phyloP scores from a whole-genome alignment of 352 stramenopile genomes.

The Blastocystis sp. region DNA sequence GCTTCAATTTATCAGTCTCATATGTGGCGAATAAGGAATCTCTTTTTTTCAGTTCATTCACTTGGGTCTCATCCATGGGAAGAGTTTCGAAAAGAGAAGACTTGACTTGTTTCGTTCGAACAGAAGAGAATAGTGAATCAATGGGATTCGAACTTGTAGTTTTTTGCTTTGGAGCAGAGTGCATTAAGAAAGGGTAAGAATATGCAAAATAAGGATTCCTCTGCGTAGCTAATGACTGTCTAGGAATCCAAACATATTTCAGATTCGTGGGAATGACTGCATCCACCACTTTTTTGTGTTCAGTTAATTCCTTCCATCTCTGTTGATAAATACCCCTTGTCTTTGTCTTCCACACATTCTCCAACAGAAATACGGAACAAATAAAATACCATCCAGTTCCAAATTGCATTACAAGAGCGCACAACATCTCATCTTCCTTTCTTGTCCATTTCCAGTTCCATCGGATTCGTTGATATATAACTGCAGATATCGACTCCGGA shows the following conservation, averaged over 20 bases:
- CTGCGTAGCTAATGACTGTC: background rate
- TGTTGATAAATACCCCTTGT: background rate
- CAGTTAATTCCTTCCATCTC: background rate
- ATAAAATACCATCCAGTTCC: slow-evolving; percentile 2
- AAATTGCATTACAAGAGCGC: slow-evolving; percentile 20
- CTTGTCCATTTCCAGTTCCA: background rate
- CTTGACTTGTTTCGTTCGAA: background rate
- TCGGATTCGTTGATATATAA: background rate
- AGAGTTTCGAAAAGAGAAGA: background rate
- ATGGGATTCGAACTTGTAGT: background rate
- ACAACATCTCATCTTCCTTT: slow-evolving; percentile 44
- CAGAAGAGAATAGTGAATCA: background rate
- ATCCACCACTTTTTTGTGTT: background rate
- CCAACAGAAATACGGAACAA: slow-evolving; percentile 22
- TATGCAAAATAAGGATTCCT: background rate
- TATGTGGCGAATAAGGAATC: background rate
- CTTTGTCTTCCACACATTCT: background rate
- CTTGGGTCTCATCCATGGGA: background rate
- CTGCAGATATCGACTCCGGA: background rate
- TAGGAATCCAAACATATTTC: background rate
- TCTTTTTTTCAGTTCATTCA: slow-evolving; percentile 1
- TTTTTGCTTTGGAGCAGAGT: background rate
- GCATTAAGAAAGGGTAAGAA: background rate
- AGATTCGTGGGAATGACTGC: background rate
- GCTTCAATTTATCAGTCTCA: background rate